Evolutionary conservation across 331 rosid species (phyloP), one percentile per base, ranked within the genome.

Genomic region (Quercus lobata): DNA sequence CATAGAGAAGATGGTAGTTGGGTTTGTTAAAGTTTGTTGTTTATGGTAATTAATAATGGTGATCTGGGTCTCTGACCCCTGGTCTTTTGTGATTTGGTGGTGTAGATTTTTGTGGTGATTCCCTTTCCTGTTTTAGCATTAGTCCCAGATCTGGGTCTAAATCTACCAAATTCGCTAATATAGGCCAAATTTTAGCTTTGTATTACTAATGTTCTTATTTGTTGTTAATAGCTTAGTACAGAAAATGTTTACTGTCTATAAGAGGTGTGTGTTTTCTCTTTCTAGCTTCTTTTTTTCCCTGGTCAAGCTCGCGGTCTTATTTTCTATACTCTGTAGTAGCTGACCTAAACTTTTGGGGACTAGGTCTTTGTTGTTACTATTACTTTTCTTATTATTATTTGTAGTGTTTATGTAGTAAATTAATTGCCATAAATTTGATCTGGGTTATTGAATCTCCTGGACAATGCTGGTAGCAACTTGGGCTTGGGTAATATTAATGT

Each of bases 71-170:
- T 81, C 37, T 61, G 71, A 12, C 53, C 72, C 2, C 65, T 56
- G 65, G 35, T 79, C 73, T 58, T 57, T 55, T 83, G 82, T 80
- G 53, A n/a, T 70, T 44, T 24, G 74, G 76, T 81, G 60, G 77
- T 69, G 78, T 85, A 41, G 83, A 77, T 87, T 84, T 69, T 76
- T 81, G 62, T 24, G 46, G 18, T 21, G 56, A 19, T 77, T 78
- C 65, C 57, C 32, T 41, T 2, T 69, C 56, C 77, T 81, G 61
- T 77, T 80, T 79, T 80, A 55, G 46, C 79, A 87, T 58, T 72
- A 70, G 83, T 78, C 49, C 81, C 89, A 94, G 98, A 94, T 94
- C 98, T 92, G 87, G 79, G 77, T 72, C 81, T 83, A 73, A 37
- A 25, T 65, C 82, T 12, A 79, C 55, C 80, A 58, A 75, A 84